Percentiles rank a stretch among this genome's conserved stretches.
These are phyloP conservation scores for Penicillium desertorum DNA, from an alignment of 495 filamentous ascomycete genomes.

Conservation along the genomic window DNA sequence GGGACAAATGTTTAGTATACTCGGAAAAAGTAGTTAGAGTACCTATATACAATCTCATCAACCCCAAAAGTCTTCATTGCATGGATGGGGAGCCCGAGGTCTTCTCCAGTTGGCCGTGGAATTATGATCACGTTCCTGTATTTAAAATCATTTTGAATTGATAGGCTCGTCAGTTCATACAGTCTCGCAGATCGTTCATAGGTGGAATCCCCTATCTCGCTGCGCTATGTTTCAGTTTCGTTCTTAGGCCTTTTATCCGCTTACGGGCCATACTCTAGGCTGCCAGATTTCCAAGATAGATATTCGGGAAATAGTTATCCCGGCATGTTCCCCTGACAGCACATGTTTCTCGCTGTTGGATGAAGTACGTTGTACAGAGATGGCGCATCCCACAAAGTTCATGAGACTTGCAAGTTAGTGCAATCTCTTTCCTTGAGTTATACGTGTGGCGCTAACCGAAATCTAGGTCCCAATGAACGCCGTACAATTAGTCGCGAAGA, in stretches of 20 bases:
- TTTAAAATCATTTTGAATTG: not conserved
- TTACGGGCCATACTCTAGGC: too few relatives aligned
- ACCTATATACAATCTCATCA: not conserved
- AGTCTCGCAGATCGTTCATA: not conserved
- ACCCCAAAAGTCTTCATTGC: not conserved
- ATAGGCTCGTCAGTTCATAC: not conserved
- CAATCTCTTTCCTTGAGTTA: not conserved
- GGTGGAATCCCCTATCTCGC: not conserved
- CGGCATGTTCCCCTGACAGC: not conserved
- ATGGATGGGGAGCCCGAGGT: not conserved
- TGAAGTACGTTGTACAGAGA: not conserved
- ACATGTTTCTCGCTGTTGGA: not conserved
- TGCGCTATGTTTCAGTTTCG: not conserved
- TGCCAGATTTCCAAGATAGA: not conserved
- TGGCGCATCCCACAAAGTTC: not conserved
- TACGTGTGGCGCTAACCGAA: constrained; percentile 4
- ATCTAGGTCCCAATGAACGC: constrained; percentile 27
- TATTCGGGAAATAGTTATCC: not conserved
- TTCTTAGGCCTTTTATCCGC: not conserved
- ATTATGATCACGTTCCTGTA: not conserved
- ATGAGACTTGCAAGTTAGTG: constrained; percentile 7
- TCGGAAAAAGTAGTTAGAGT: not conserved
- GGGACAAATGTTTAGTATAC: not conserved
- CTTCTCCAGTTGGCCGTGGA: too few relatives aligned
- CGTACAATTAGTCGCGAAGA: constrained; percentile 32